Evolutionary conservation across 495 filamentous ascomycete genomes (phyloP), one percentile per base, ranked within the genome.

Genomic region (Amniculicola lignicola): DNA sequence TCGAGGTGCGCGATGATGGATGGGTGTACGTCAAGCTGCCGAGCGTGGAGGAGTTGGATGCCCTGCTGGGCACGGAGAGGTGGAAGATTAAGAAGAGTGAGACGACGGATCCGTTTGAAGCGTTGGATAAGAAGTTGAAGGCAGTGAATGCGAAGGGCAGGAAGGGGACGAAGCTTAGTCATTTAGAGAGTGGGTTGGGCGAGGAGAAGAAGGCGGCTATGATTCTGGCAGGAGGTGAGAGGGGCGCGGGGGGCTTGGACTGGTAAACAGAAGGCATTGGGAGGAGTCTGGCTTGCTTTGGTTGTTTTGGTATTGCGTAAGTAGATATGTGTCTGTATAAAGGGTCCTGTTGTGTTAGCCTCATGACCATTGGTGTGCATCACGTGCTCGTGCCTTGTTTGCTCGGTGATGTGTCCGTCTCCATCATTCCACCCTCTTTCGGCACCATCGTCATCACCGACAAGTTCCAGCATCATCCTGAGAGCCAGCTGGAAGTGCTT

Each of bases 1-100:
- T 82, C 5, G 89, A 95, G 71, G 88, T 85, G 67, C 69, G 89
- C 16, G 74, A 80, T 0, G 89, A 93, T 67, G 89, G 88, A 0
- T 81, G 83, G 80, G 83, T 97, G 2, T 95, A 96, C 68, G 58
- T 94, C 55, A 88, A 89, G 71, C 74, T 97, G 48, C 92, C 92
- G 23, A 83, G 88, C 0, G 78, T 95, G 0, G 85, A 89, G 52
- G 92, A 96, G 70, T 72, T 97, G 45, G 91, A 97, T 70, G 78
- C 76, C 0, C 77, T 90, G 51, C 74, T 97, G 14, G 90, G 90
- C 0, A 97, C 91, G 0, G 72, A 77, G 62, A 84, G 80, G 69
- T 96, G 89, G 86, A 90, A 83, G 77, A 82, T 97, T 14, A 83
- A 76, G 71, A 86, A 83, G 70, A 85, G 76, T 18, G 89, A 91